Evolutionary conservation across 2,329 filamentous ascomycete genomes (phyloP).

Genomic region (Colletotrichum cuscutae): DNA sequence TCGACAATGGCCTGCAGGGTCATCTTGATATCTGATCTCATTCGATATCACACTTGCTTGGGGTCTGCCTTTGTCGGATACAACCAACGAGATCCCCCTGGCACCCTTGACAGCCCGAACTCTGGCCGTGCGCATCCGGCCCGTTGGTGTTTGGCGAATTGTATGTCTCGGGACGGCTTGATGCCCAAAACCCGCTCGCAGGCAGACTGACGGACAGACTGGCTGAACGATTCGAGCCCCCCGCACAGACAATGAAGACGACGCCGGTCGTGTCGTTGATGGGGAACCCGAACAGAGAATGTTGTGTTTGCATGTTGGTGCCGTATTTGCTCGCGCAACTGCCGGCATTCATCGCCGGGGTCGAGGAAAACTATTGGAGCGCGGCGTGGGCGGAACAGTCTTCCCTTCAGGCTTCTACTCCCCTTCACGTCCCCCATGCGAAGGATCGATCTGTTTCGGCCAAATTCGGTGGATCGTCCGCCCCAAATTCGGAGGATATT

Average conservation of each 20-base stretch:
- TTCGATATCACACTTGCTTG: neutral
- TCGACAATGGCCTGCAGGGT: neutral
- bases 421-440: neutral
- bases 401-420: neutral
- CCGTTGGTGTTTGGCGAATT: neutral
- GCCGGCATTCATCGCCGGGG: conserved; percentile 8
- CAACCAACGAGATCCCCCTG: neutral
- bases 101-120: neutral
- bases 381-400: neutral
- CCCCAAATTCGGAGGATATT: conserved; percentile 10
- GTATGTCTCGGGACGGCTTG: neutral
- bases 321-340: conserved; percentile 6
- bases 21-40: conserved; percentile 10
- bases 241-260: neutral
- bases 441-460: conserved; percentile 15
- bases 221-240: neutral
- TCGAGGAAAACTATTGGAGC: neutral
- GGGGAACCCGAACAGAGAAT: neutral
- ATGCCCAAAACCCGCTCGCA: neutral
- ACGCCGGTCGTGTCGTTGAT: neutral
- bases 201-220: neutral
- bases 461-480: conserved; percentile 11
- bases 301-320: neutral
- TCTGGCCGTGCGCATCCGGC: conserved; percentile 2
- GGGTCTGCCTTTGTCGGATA: neutral